Evolutionary conservation across 768 basidiomycete species (phyloP).

Genomic region (Gloeophyllum trabeum): DNA sequence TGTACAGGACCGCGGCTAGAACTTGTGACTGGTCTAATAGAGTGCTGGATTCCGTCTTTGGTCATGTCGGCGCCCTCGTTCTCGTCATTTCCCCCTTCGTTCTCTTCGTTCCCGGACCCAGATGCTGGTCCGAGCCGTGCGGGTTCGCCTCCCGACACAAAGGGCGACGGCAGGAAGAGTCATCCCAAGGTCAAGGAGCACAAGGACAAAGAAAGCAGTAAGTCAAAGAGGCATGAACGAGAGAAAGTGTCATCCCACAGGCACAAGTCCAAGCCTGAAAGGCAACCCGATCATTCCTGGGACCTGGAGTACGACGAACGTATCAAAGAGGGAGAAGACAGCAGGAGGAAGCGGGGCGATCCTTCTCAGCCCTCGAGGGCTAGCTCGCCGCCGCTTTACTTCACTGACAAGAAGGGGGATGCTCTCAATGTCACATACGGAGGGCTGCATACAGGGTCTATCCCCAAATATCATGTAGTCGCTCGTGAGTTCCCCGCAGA

Average conservation of each 20-base stretch:
- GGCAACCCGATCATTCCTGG: slow-evolving; percentile 4
- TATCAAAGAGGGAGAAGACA: slow-evolving; percentile 23
- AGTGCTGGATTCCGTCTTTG: too few species aligned
- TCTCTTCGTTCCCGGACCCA: slow-evolving; percentile 60
- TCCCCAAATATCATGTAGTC: slow-evolving; percentile 55
- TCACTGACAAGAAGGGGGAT: slow-evolving; percentile 61
- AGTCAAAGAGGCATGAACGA: background rate
- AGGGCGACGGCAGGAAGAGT: slow-evolving; percentile 5
- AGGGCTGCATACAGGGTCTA: slow-evolving; percentile 44
- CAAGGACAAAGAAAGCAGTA: slow-evolving; percentile 6
- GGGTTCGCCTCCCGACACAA: slow-evolving; percentile 9
- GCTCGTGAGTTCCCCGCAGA: slow-evolving; percentile 32
- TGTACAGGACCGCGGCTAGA: too few species aligned
- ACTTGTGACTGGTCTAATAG: too few species aligned
- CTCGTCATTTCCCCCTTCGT: slow-evolving; percentile 53
- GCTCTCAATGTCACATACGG: slow-evolving; percentile 56
- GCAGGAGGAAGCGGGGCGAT: slow-evolving; percentile 12
- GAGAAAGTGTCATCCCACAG: too few species aligned
- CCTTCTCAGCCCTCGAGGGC: slow-evolving; percentile 12
- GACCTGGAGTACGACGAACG: slow-evolving; percentile 22
- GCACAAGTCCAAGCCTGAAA: too few species aligned
- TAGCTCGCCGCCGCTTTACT: slow-evolving; percentile 30
- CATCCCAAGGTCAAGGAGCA: slow-evolving; percentile 11
- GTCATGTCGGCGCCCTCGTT: slow-evolving; percentile 45
- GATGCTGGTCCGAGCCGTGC: slow-evolving; percentile 29